Evolutionary conservation across 805 yeast species (phyloP).

Genomic region (Brettanomyces sp.): DNA sequence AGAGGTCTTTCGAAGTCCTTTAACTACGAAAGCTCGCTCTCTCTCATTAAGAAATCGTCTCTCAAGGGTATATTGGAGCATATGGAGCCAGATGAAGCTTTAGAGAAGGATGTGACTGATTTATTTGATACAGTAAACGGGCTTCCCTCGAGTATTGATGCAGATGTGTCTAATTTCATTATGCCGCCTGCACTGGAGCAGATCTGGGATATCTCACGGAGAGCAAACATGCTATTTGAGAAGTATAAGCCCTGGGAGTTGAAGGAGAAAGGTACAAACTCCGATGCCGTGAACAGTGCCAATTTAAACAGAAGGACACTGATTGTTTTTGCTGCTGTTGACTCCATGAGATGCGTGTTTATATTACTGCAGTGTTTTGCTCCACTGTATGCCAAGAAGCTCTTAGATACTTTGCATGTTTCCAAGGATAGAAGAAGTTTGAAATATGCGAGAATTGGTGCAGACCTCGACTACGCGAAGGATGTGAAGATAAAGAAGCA

Average conservation of each 20-base stretch:
- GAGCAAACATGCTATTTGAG: slow-evolving; percentile 63
- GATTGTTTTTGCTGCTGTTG: slow-evolving; percentile 58
- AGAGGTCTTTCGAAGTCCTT: slow-evolving; percentile 70
- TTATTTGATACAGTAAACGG: slow-evolving; percentile 27
- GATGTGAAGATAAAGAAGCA: slow-evolving; percentile 29
- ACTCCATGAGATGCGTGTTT: slow-evolving; percentile 56
- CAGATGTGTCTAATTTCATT: slow-evolving; percentile 36
- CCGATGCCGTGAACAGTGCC: not conserved
- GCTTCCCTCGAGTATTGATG: slow-evolving; percentile 31
- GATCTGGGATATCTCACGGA: slow-evolving; percentile 50
- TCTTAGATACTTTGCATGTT: slow-evolving; percentile 61
- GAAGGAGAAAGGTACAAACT: slow-evolving; percentile 19
- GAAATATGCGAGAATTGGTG: slow-evolving; percentile 41
- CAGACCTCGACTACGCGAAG: slow-evolving; percentile 53
- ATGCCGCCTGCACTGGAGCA: slow-evolving; percentile 45
- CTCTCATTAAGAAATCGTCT: slow-evolving; percentile 12
- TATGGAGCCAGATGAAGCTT: slow-evolving; percentile 8
- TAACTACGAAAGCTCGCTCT: slow-evolving; percentile 38
- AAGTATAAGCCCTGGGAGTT: slow-evolving; percentile 67
- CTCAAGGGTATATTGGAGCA: slow-evolving; percentile 18
- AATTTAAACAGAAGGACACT: slow-evolving; percentile 32
- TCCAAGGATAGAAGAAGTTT: slow-evolving; percentile 29
- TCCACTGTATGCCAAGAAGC: slow-evolving; percentile 48
- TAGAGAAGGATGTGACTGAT: slow-evolving; percentile 9
- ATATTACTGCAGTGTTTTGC: slow-evolving; percentile 65